Percentiles rank a stretch among this genome's conserved stretches.
Evolutionary conservation across 768 basidiomycete species (phyloP).

Genomic region (Mrakia blollopis): DNA sequence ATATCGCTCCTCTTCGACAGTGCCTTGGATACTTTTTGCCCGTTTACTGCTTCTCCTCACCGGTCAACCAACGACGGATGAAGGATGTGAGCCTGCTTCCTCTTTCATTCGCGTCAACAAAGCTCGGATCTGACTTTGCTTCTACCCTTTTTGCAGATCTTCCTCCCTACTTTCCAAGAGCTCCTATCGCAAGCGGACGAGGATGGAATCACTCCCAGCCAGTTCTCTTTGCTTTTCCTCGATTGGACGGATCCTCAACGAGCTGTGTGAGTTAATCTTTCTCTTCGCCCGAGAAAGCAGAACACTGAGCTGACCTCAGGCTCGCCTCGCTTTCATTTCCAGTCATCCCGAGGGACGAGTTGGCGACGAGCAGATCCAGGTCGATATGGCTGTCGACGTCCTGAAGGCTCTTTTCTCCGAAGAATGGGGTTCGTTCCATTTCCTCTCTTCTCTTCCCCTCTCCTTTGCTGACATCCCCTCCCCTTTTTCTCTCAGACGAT

Average conservation of each 20-base stretch:
- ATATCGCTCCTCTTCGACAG: conserved; percentile 79
- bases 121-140: not conserved
- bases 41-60: conserved; percentile 75
- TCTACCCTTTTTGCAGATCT: conserved; percentile 52
- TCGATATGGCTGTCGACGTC: conserved; percentile 58
- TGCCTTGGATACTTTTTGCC: conserved; percentile 82
- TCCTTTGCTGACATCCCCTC: not conserved
- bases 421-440: conserved; percentile 29
- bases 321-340: not conserved
- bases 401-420: conserved; percentile 52
- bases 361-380: conserved; percentile 50
- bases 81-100: conserved; percentile 50
- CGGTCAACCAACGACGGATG: conserved; percentile 68
- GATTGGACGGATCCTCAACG: conserved; percentile 87
- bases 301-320: not conserved
- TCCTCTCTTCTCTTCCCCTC: not conserved
- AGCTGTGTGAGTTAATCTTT: conserved; percentile 50
- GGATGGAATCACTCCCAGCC: conserved; percentile 65
- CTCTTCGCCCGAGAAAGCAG: not conserved
- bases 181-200: conserved; percentile 64
- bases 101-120: not conserved
- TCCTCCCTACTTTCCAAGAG: conserved; percentile 62
- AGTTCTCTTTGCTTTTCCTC: conserved; percentile 70
- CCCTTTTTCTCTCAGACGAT: conserved; percentile 49
- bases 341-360: conserved; percentile 50